Conservation (phyloP, 306 rosid genomes). For the Medicago arabica region DNA sequence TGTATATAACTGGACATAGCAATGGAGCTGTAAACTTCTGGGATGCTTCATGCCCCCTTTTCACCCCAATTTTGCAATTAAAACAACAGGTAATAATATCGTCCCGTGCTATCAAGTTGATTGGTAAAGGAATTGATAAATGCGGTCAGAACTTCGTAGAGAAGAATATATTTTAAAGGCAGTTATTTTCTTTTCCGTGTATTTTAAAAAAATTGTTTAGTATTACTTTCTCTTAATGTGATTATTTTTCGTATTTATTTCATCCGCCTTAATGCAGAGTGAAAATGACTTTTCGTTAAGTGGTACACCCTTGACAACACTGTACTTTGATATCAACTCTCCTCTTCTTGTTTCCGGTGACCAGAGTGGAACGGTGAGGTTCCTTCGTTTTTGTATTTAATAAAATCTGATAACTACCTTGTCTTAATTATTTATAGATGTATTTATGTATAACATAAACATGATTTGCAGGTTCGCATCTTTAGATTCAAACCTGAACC, state of each 20-base stretch:
- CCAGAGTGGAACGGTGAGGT: slow-evolving; percentile 81
- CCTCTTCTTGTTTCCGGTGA: slow-evolving; percentile 87
- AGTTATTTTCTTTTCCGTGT: slow-evolving; percentile 6
- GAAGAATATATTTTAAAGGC: not conserved
- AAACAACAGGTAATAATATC: slow-evolving; percentile 80
- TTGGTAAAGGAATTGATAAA: not conserved
- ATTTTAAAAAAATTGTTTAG: not conserved
- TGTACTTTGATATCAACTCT: slow-evolving; percentile 62
- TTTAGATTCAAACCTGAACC: slow-evolving; percentile 87
- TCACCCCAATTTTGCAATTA: slow-evolving; percentile 66
- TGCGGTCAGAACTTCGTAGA: not conserved
- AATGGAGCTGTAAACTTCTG: slow-evolving; percentile 83
- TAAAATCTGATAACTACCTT: slow-evolving; percentile 13
- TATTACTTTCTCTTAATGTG: slow-evolving; percentile 12
- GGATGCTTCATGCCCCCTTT: slow-evolving; percentile 81
- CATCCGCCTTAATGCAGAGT: slow-evolving; percentile 58
- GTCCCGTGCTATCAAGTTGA: slow-evolving; percentile 2
- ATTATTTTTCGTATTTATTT: slow-evolving; percentile 20
- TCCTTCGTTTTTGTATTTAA: slow-evolving; percentile 13
- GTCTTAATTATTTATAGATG: not conserved
- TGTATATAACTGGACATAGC: slow-evolving; percentile 90
- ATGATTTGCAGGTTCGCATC: slow-evolving; percentile 69
- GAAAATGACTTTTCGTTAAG: slow-evolving; percentile 85
- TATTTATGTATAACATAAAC: slow-evolving; percentile 33
- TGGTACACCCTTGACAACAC: slow-evolving; percentile 79